phyloP scores from a whole-genome alignment of 768 basidiomycete species.

The Rhodocollybia butyracea region DNA sequence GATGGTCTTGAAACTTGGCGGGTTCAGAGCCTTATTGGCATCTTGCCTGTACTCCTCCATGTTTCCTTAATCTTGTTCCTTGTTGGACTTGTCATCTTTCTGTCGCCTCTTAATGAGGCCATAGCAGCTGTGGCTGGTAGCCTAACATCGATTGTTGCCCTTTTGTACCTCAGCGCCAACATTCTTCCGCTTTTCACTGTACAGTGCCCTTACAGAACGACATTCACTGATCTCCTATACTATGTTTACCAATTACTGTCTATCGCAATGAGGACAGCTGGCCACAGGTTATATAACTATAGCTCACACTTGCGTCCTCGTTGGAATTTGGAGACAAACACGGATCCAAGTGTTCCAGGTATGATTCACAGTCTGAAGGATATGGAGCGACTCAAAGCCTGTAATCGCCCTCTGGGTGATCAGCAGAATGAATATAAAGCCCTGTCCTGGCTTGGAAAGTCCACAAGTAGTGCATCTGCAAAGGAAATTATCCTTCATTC shows the following conservation, averaged over 20 bases:
- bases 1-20: slow-evolving; percentile 34
- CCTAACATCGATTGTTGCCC: not conserved
- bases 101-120: slow-evolving; percentile 30
- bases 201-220: slow-evolving; percentile 10
- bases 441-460: not conserved
- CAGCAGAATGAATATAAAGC: not conserved
- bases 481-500: not conserved
- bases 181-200: slow-evolving; percentile 4
- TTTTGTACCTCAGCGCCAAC: slow-evolving; percentile 5
- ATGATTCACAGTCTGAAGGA: not conserved
- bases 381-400: not conserved
- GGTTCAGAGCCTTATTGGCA: slow-evolving; percentile 35
- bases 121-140: slow-evolving; percentile 13
- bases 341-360: too few relatives aligned
- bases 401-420: not conserved
- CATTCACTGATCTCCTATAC: slow-evolving; percentile 1
- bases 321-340: too few relatives aligned
- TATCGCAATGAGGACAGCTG: too few relatives aligned
- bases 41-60: slow-evolving; percentile 44
- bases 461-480: not conserved
- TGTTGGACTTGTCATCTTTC: slow-evolving; percentile 41
- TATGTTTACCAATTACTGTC: not conserved
- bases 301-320: too few relatives aligned
- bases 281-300: not conserved
- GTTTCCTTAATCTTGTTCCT: slow-evolving; percentile 48